These are phyloP conservation scores for Claviceps africana DNA, from an alignment of 2,329 filamentous ascomycete species.

Conservation along the genomic window DNA sequence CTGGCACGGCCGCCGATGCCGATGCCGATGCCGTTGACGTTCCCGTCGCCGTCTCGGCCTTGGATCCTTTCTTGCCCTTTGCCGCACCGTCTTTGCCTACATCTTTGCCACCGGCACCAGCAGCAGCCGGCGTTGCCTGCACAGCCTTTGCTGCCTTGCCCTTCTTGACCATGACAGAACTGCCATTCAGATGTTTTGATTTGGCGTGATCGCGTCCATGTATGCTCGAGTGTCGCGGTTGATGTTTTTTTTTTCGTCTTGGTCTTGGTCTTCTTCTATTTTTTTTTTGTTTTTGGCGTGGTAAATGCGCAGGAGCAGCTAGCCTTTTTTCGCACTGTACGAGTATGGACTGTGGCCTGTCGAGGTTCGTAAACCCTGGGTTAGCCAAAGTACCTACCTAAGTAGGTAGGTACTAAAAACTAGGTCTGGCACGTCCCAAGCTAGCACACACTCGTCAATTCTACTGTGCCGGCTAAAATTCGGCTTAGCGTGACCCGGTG, in stretches of 20 bases:
- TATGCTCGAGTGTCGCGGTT: background rate
- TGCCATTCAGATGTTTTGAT: background rate
- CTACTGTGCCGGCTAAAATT: background rate
- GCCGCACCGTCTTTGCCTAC: conserved; percentile 38
- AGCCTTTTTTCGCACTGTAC: conserved; percentile 1
- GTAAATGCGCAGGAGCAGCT: background rate
- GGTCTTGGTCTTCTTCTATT: background rate
- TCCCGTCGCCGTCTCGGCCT: conserved; percentile 10
- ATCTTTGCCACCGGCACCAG: conserved; percentile 25
- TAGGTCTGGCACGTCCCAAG: too few relatives aligned
- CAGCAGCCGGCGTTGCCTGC: conserved; percentile 18
- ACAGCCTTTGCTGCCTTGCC: conserved; percentile 36
- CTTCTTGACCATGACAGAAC: conserved; percentile 33
- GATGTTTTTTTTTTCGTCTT: background rate
- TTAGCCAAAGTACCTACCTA: too few relatives aligned
- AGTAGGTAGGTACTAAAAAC: too few relatives aligned
- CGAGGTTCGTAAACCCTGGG: too few relatives aligned
- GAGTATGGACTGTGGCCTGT: too few relatives aligned
- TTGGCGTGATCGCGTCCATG: background rate
- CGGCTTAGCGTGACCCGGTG: background rate
- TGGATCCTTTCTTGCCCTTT: conserved; percentile 29
- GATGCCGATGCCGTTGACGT: conserved; percentile 15
- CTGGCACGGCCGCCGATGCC: conserved; percentile 16
- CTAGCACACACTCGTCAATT: background rate
- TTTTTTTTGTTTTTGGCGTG: background rate